These are phyloP conservation scores for Zizania palustris DNA, from an alignment of 202 grass and related monocot species.

Conservation along the genomic window DNA sequence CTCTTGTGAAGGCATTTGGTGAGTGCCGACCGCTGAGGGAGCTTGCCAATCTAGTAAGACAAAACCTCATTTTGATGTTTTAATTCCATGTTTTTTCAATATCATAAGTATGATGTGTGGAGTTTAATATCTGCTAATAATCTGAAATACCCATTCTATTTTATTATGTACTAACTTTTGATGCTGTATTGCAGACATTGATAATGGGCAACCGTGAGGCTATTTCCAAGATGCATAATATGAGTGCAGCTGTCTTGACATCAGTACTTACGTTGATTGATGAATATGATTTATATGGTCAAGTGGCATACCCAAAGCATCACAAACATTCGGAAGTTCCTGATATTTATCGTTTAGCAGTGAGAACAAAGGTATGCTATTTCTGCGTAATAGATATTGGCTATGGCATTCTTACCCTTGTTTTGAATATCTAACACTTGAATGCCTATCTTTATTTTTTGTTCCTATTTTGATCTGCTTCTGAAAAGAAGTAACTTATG, in stretches of 20 bases:
- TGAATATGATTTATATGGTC: slow-evolving; percentile 97
- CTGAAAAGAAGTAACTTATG: background rate
- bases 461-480: slow-evolving; percentile 30
- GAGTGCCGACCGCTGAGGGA: slow-evolving; percentile 91
- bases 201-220: slow-evolving; percentile 98
- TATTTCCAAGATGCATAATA: slow-evolving; percentile 94
- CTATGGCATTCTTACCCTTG: background rate
- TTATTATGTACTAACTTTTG: slow-evolving; percentile 20
- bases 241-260: slow-evolving; percentile 87
- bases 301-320: slow-evolving; percentile 98
- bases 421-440: slow-evolving; percentile 25
- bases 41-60: slow-evolving; percentile 94
- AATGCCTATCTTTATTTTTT: slow-evolving; percentile 27
- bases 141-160: slow-evolving; percentile 27
- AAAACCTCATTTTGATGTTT: slow-evolving; percentile 21
- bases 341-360: slow-evolving; percentile 94
- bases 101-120: background rate
- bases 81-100: slow-evolving; percentile 9
- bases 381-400: slow-evolving; percentile 23
- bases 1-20: slow-evolving; percentile 96
- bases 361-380: slow-evolving; percentile 75
- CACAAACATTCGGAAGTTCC: slow-evolving; percentile 95
- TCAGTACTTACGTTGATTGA: slow-evolving; percentile 94
- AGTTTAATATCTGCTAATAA: slow-evolving; percentile 15
- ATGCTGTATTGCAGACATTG: slow-evolving; percentile 69